phyloP scores from a whole-genome alignment of 768 basidiomycete genomes.

The Tremella fuciformis region DNA sequence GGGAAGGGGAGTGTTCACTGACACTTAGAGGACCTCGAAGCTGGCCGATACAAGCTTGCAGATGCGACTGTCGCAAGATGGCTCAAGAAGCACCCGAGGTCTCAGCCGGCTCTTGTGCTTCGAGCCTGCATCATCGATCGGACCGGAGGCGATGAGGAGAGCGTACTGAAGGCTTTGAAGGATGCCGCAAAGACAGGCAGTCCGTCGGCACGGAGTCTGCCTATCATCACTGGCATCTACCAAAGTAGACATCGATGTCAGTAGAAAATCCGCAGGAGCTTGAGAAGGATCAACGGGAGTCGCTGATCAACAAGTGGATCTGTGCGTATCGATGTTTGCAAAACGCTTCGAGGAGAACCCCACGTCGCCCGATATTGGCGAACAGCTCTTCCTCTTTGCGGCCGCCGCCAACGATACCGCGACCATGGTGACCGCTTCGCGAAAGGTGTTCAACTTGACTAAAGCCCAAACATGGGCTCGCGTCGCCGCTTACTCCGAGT shows the following conservation, averaged over 20 bases:
- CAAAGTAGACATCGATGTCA: too few relatives aligned
- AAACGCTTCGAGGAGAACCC: background rate
- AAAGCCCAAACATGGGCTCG: slow-evolving; percentile 36
- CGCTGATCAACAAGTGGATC: too few relatives aligned
- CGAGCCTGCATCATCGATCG: slow-evolving; percentile 28
- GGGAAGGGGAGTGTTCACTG: background rate
- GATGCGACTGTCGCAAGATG: slow-evolving; percentile 20
- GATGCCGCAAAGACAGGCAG: slow-evolving; percentile 25
- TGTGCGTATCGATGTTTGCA: too few relatives aligned
- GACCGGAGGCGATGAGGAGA: slow-evolving; percentile 2
- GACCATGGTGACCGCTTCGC: slow-evolving; percentile 21
- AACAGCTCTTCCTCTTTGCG: slow-evolving; percentile 37
- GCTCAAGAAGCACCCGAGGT: slow-evolving; percentile 41
- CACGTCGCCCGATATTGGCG: slow-evolving; percentile 16
- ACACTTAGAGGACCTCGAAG: slow-evolving; percentile 33
- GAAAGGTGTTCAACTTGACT: slow-evolving; percentile 38
- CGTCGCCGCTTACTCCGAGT: slow-evolving; percentile 40
- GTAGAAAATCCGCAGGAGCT: too few relatives aligned
- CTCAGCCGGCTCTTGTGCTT: slow-evolving; percentile 38
- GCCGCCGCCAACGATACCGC: slow-evolving; percentile 21
- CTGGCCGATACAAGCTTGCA: slow-evolving; percentile 22
- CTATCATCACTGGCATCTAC: slow-evolving; percentile 14
- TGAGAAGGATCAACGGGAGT: too few relatives aligned
- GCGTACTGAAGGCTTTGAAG: slow-evolving; percentile 19
- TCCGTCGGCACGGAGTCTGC: slow-evolving; percentile 25